Conservation (phyloP, 1,139 yeast species). For the Debaryomycetaceae sp. region DNA sequence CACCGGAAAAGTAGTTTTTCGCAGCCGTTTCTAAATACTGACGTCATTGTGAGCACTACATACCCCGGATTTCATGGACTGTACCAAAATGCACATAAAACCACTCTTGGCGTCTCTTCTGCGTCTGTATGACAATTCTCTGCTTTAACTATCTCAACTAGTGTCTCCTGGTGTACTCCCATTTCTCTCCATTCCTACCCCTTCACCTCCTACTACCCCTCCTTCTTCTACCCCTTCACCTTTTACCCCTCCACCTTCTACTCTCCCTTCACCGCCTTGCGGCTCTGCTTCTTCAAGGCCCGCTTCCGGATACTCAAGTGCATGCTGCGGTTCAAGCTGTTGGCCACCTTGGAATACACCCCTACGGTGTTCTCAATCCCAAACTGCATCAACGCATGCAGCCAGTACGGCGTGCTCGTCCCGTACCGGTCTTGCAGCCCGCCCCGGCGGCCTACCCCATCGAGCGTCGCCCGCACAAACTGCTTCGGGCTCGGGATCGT, state of each 20-base stretch:
- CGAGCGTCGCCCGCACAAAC: constrained; percentile 64
- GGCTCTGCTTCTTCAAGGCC: constrained; percentile 65
- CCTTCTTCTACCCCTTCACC: not conserved
- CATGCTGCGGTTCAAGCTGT: constrained; percentile 57
- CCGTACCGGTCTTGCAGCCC: constrained; percentile 91
- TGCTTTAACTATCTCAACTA: not conserved
- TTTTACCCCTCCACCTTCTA: constrained; percentile 1
- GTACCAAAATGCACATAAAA: no score
- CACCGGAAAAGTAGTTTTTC: no score
- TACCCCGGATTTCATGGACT: no score
- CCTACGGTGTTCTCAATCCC: constrained; percentile 71
- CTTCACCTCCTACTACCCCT: not conserved
- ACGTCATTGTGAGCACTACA: no score
- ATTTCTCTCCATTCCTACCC: not conserved
- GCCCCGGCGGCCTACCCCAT: constrained; percentile 65
- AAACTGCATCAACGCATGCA: constrained; percentile 91
- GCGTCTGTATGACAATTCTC: no score
- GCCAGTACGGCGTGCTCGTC: constrained; percentile 85
- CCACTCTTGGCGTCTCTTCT: no score
- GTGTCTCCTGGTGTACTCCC: not conserved
- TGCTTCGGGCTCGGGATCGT: constrained; percentile 72
- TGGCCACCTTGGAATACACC: constrained; percentile 63
- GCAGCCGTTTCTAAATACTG: no score
- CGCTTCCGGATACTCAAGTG: constrained; percentile 72
- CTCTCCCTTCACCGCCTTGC: constrained; percentile 30